Base-by-base conservation (phyloP, 2,329 filamentous ascomycete species). In the Colletotrichum somersetense region DNA sequence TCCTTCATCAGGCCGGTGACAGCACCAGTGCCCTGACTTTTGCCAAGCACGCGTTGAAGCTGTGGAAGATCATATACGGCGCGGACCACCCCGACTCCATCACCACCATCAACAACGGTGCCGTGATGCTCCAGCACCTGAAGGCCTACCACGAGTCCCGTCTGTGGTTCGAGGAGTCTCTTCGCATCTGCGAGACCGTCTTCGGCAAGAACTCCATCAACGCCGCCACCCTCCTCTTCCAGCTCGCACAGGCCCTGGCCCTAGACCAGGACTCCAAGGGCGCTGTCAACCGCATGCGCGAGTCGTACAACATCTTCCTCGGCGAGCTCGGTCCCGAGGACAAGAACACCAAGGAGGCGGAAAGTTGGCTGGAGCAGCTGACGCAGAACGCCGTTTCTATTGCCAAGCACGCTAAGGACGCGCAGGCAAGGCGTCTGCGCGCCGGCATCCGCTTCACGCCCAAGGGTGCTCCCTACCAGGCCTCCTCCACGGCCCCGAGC, bases 41-140 rank as follows among this genome's bases (percentile, higher is more conserved):
- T 80, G 92, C 97, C 75, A 94, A 93, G 80, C 96, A 99, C 81
- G 96, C 96, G 8, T 89, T 99, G 76, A 92, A 96, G 80, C 87
- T 99, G 74, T 98, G 96, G 96, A 98, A 97, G 86, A 89, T 98
- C 77, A 96, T 98, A 77, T 99, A 98, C 80, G 96, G 96, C 42
- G 86, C 92, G 40, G 93, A 94, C 77, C 96, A 99, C 83, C 96
- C 96, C 3, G 96, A 99, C 83, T 97, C 95, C 11, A 98, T 99
- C 83, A 99, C 97, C 11, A 98, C 96, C 20, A 92, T 98, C 83
- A 99, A 98, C 89, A 99, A 99, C 79, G 96, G 94, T 26, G 96
- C 96, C 10, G 96, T 99, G 72, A 99, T 99, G 96, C 90, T 99
- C 71, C 96, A 99, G 83, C 92, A 95, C 67, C 89, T 98, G 77